Evolutionary conservation across 441 rosid species (phyloP), one percentile per base, ranked within the genome.

Genomic region (Biscutella laevigata): DNA sequence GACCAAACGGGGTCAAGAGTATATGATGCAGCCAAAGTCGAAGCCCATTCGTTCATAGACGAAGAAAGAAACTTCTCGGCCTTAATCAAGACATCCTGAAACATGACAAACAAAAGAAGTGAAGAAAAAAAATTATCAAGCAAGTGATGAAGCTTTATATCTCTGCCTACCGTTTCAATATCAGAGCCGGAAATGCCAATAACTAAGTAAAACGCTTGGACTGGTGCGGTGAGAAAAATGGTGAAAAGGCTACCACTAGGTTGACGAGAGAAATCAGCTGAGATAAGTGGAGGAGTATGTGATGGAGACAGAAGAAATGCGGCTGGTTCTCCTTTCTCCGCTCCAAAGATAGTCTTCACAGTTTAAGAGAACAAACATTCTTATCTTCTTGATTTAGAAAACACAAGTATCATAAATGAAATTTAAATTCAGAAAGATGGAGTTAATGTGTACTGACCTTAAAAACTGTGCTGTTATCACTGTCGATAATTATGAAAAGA

Each of bases 241-340:
- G 95, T 91, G 78, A 87, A 82, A 32, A 84, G 71, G 55, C 88
- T 81, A 66, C 95, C 87, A 68, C 77, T 71, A 42, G 89, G 84
- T 47, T 74, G 74, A 53, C 86, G 90, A 62, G 84, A 72, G 59
- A 71, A 76, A 70, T 85, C 95, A 37, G 67, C 56, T 28, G 75
- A 46, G 24, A 57, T 53, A 58, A 70, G 62, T 8, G 76, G 80
- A 68, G 77, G 53, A 46, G 80, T 68, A 63, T 75, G 72, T 60
- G 78, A 74, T n/a, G 98, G 90, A 19, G 96, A 91, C 34, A 87
- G 67, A 70, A 91, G 85, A 60, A 91, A 56, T 17, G 91, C 96
- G 15, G 98, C 91, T 59, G 81, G 81, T 71, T 91, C 98, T 64
- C 98, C 98, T 76, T 87, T 87, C 74, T 91, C 98, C 48, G 81